Conservation (phyloP, 2,329 filamentous ascomycete species). For the Pseudogymnoascus sp. region DNA sequence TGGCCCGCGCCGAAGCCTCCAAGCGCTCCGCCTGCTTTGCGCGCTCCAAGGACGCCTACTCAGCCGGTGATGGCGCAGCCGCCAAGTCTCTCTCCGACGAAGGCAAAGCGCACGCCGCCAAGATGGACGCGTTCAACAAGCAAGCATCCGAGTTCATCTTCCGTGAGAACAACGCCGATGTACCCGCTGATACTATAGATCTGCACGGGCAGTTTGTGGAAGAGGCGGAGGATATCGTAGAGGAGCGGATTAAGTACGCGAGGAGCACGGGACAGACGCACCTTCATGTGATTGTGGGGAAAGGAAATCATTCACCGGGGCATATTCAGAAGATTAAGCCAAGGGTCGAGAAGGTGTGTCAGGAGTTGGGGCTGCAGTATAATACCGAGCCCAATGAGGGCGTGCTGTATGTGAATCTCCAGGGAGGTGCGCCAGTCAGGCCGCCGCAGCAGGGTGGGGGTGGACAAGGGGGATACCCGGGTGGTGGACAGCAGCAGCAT, state of each 20-base stretch:
- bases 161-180: constrained; percentile 80
- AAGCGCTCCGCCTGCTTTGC: constrained; percentile 74
- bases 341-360: constrained; percentile 80
- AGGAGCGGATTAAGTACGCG: constrained; percentile 74
- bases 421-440: constrained; percentile 55
- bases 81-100: constrained; percentile 79
- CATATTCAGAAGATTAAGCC: constrained; percentile 94
- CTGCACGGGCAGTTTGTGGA: constrained; percentile 91
- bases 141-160: constrained; percentile 94
- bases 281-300: constrained; percentile 91
- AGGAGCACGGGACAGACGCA: constrained; percentile 66
- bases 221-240: constrained; percentile 85
- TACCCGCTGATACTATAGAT: constrained; percentile 78
- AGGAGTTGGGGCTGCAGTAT: constrained; percentile 73
- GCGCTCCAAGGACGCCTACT: constrained; percentile 72
- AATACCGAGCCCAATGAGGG: constrained; percentile 83
- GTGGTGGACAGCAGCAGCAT: constrained; percentile 27
- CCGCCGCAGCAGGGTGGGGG: constrained; percentile 31
- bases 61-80: constrained; percentile 68
- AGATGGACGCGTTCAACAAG: constrained; percentile 82
- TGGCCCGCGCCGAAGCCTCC: constrained; percentile 70
- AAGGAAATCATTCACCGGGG: constrained; percentile 75
- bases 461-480: constrained; percentile 29
- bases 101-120: constrained; percentile 72
- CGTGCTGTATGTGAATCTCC: constrained; percentile 78